A percentile compares a stretch with the other conserved stretches of the same genome.
These are phyloP conservation scores for Cystofilobasidium macerans DNA, from an alignment of 768 basidiomycete species.

Conservation along the genomic window DNA sequence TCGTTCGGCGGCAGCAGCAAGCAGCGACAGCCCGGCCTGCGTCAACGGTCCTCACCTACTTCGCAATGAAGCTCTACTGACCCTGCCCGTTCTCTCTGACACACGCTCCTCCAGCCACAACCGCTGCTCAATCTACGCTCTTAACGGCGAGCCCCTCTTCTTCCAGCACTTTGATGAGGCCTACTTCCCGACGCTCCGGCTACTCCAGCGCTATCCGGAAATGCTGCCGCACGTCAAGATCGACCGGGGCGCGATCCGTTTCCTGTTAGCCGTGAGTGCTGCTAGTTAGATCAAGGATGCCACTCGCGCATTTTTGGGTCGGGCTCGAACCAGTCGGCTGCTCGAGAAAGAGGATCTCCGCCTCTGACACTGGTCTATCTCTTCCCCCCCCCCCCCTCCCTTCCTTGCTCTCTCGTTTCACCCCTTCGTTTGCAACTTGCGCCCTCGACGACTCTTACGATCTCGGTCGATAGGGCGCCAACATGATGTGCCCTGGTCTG, in stretches of 20 bases:
- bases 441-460: not conserved
- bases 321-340: too few species aligned
- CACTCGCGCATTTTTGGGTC: too few species aligned
- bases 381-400: too few species aligned
- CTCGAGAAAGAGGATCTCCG: too few species aligned
- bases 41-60: not conserved
- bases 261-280: constrained; percentile 61
- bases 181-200: constrained; percentile 71
- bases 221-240: constrained; percentile 77
- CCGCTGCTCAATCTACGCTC: constrained; percentile 82
- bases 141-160: constrained; percentile 75
- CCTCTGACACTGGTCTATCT: too few species aligned
- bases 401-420: not conserved
- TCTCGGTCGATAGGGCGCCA: constrained; percentile 34
- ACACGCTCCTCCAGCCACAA: constrained; percentile 58
- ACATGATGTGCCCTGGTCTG: constrained; percentile 60
- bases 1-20: too few species aligned
- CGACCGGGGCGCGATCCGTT: constrained; percentile 95
- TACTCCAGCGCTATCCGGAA: constrained; percentile 89
- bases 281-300: not conserved
- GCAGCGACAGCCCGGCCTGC: not conserved
- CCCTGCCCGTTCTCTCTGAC: not conserved
- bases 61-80: not conserved
- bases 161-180: constrained; percentile 97
- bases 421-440: not conserved